Evolutionary conservation across 2,329 filamentous ascomycete genomes (phyloP).

Genomic region (Cryphonectria nitschkei): DNA sequence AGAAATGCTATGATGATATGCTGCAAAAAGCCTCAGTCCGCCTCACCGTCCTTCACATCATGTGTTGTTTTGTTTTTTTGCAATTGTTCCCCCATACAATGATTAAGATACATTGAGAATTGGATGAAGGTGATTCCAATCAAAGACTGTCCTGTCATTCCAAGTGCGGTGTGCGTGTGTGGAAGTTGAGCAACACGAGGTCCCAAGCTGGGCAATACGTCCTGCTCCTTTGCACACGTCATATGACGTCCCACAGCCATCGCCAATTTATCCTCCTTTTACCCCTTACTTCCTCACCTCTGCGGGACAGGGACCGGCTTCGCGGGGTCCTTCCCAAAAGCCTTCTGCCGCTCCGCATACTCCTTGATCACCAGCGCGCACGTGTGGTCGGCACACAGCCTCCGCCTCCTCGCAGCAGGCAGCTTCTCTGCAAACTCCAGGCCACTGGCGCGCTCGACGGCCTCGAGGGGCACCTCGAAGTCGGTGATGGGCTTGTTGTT

Average conservation of each 20-base stretch:
- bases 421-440: constrained; percentile 87
- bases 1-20: neutral
- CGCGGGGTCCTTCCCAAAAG: constrained; percentile 48
- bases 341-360: constrained; percentile 66
- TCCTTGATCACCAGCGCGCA: constrained; percentile 86
- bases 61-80: neutral
- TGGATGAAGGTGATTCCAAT: neutral
- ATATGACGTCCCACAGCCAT: neutral
- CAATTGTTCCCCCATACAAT: neutral
- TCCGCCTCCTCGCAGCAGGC: constrained; percentile 71
- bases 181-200: neutral
- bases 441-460: constrained; percentile 87
- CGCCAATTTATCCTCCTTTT: neutral
- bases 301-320: constrained; percentile 24
- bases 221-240: neutral
- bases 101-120: neutral
- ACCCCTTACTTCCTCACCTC: neutral
- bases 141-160: neutral
- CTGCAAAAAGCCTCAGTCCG: neutral
- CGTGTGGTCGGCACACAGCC: constrained; percentile 82
- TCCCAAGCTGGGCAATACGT: neutral
- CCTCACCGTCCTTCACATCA: neutral
- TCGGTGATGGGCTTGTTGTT: constrained; percentile 86
- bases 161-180: neutral
- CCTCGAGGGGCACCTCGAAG: constrained; percentile 94